Evolutionary conservation across 345 rosid genomes (phyloP).

Genomic region (Salix arbutifolia): DNA sequence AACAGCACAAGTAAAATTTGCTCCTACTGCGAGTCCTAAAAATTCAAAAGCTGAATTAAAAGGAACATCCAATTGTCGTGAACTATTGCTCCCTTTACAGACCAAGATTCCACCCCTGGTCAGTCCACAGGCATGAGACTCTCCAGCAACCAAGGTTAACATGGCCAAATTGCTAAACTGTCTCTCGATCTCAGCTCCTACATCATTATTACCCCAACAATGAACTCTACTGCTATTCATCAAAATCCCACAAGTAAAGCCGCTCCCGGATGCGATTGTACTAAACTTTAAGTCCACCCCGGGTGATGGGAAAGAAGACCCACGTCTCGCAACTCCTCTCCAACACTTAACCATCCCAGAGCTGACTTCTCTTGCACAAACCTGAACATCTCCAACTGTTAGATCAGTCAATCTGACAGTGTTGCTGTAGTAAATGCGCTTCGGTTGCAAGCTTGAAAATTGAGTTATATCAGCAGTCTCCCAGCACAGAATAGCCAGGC

Average conservation of each 20-base stretch:
- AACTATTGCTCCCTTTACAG: conserved; percentile 43
- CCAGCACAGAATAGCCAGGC: conserved; percentile 48
- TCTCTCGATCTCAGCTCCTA: conserved; percentile 32
- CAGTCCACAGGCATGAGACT: conserved; percentile 54
- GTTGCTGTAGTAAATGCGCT: conserved; percentile 34
- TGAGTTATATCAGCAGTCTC: conserved; percentile 19
- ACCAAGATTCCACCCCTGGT: conserved; percentile 28
- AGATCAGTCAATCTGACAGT: conserved; percentile 32
- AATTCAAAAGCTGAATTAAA: conserved; percentile 41
- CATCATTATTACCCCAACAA: conserved; percentile 45
- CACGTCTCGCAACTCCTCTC: conserved; percentile 35
- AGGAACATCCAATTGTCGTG: conserved; percentile 40
- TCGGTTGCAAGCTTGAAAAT: conserved; percentile 19
- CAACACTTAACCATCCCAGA: conserved; percentile 46
- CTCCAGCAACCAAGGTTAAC: conserved; percentile 43
- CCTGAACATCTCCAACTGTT: conserved; percentile 50
- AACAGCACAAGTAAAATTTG: conserved; percentile 42
- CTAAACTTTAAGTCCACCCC: conserved; percentile 25
- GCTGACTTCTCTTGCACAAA: conserved; percentile 46
- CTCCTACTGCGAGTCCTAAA: conserved; percentile 37
- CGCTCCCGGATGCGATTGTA: conserved; percentile 48
- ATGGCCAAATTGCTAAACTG: conserved; percentile 39
- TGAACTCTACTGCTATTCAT: conserved; percentile 27
- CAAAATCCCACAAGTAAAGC: conserved; percentile 53
- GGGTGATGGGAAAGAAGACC: conserved; percentile 35